Evolutionary conservation across 768 basidiomycete species (phyloP).

Genomic region (Dacryopinax primogenitus): DNA sequence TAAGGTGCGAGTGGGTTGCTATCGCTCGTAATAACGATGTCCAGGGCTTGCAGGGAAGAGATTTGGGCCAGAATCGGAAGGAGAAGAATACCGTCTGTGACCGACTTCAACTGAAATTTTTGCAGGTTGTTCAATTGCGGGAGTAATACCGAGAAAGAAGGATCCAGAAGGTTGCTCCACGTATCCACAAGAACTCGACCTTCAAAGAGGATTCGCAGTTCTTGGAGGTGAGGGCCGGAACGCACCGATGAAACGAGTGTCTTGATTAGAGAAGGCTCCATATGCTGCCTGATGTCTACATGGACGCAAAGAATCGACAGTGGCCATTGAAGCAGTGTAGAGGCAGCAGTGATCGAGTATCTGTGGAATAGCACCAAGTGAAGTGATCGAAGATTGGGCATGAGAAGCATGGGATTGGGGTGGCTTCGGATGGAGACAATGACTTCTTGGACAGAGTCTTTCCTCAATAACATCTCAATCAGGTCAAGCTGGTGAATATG

Average conservation of each 20-base stretch:
- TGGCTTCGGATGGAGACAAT: background rate
- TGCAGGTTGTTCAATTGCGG: background rate
- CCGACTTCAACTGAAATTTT: background rate
- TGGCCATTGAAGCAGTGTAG: background rate
- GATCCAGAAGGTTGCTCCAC: conserved; percentile 1
- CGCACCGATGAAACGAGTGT: background rate
- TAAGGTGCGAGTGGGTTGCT: background rate
- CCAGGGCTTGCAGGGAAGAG: background rate
- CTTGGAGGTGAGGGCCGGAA: background rate
- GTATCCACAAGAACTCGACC: background rate
- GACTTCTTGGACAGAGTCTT: background rate
- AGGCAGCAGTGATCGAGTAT: background rate
- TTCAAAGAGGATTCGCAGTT: background rate
- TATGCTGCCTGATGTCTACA: background rate
- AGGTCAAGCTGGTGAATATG: background rate
- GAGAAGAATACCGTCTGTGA: background rate
- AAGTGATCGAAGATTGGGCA: background rate
- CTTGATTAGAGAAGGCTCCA: background rate
- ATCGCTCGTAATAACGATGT: background rate
- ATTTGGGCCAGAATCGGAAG: background rate
- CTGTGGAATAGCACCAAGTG: background rate
- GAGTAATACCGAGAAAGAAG: background rate
- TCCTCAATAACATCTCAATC: background rate
- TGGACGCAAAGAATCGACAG: background rate
- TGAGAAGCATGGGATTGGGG: background rate